Evolutionary conservation across 345 rosid genomes (phyloP).

Genomic region (Hibiscus trionum): DNA sequence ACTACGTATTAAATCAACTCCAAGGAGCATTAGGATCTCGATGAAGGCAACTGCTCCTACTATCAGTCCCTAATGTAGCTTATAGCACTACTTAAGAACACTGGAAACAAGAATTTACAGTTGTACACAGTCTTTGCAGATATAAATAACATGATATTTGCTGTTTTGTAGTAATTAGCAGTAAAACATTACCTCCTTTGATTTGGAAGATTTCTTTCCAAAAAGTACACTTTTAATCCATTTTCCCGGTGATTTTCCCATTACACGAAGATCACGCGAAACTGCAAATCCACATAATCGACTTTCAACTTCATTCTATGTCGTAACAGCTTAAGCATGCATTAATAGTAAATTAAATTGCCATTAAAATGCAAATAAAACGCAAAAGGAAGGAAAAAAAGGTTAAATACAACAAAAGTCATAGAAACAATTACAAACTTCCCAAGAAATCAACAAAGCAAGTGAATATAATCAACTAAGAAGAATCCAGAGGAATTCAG

Average conservation of each 20-base stretch:
- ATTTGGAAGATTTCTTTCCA: conserved; percentile 45
- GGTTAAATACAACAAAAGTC: not conserved
- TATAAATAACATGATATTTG: not conserved
- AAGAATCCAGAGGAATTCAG: not conserved
- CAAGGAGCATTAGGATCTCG: not conserved
- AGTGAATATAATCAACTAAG: not conserved
- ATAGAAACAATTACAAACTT: not conserved
- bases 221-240: conserved; percentile 79
- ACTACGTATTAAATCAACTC: not conserved
- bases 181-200: too few relatives aligned
- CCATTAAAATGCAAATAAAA: not conserved
- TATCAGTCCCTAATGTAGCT: not conserved
- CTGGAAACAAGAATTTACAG: not conserved
- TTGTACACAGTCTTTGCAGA: not conserved
- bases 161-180: not conserved
- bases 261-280: conserved; percentile 18
- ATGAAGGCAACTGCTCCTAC: not conserved
- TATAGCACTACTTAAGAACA: not conserved
- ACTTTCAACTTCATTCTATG: conserved; percentile 1
- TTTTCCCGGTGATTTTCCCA: conserved; percentile 75
- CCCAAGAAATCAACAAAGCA: not conserved
- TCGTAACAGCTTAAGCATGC: not conserved
- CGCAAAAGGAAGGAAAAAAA: not conserved
- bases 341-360: not conserved
- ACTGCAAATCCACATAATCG: conserved; percentile 18